A percentile compares a stretch with the other conserved stretches of the same genome.
phyloP scores from a whole-genome alignment of 306 rosid species.

The Acacia crassicarpa region DNA sequence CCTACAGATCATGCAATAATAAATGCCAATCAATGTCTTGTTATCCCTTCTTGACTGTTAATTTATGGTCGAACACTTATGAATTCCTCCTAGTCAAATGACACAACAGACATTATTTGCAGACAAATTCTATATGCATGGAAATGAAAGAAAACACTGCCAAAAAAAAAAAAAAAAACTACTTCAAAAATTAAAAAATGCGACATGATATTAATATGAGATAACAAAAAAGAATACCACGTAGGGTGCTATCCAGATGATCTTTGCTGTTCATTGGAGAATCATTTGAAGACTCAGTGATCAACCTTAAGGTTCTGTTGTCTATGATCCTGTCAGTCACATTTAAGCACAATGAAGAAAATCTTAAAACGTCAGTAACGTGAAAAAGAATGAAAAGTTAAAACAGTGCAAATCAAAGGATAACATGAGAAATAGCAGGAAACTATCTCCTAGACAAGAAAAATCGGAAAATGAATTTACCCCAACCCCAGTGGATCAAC shows the following conservation, averaged over 20 bases:
- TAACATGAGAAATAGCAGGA: slow-evolving; percentile 14
- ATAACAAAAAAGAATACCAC: slow-evolving; percentile 58
- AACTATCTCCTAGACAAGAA: slow-evolving; percentile 30
- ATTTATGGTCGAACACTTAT: slow-evolving; percentile 5
- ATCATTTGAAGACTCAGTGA: slow-evolving; percentile 64
- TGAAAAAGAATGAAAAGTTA: slow-evolving; percentile 17
- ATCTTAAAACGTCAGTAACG: slow-evolving; percentile 25
- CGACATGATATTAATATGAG: slow-evolving; percentile 23
- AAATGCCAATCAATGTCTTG: slow-evolving; percentile 28
- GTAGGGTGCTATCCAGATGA: slow-evolving; percentile 56
- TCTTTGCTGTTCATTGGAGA: slow-evolving; percentile 68
- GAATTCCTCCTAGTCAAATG: slow-evolving; percentile 27
- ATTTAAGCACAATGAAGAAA: slow-evolving; percentile 27
- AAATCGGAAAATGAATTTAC: slow-evolving; percentile 46
- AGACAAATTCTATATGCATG: not conserved
- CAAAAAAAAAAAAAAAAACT: not conserved
- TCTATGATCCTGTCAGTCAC: slow-evolving; percentile 80
- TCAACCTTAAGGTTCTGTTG: slow-evolving; percentile 81
- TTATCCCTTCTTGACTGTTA: not conserved
- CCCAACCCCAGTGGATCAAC: slow-evolving; percentile 95
- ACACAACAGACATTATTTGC: slow-evolving; percentile 7
- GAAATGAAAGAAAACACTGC: slow-evolving; percentile 9
- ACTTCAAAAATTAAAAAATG: slow-evolving; percentile 18
- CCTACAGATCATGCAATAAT: slow-evolving; percentile 9
- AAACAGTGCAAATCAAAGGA: slow-evolving; percentile 6